Evolutionary conservation across 2,329 filamentous ascomycete species (phyloP).

Genomic region (Fusarium protoensiforme): DNA sequence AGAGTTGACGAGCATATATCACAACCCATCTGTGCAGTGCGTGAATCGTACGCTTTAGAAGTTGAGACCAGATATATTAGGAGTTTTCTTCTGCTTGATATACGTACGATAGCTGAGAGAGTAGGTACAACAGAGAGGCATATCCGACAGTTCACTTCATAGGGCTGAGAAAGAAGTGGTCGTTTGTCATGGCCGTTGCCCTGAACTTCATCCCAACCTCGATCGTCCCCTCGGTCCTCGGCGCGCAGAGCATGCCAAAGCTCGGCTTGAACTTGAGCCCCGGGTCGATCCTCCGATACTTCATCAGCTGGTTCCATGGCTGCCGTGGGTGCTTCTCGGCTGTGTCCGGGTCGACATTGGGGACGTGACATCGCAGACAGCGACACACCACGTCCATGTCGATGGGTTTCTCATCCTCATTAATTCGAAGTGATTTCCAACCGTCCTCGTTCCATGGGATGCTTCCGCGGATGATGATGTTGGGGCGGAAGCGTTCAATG

Average conservation of each 20-base stretch:
- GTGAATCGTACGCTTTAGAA: no score
- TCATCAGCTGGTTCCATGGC: conserved; percentile 72
- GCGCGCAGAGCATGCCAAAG: conserved; percentile 74
- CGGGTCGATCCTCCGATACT: conserved; percentile 68
- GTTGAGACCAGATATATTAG: not conserved
- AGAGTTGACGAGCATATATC: no score
- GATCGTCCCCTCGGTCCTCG: conserved; percentile 63
- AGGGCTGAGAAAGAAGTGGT: conserved; percentile 55
- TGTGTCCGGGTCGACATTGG: conserved; percentile 73
- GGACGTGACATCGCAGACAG: conserved; percentile 70
- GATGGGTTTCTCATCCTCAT: conserved; percentile 42
- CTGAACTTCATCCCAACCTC: conserved; percentile 69
- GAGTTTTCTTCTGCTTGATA: not conserved
- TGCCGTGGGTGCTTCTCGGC: conserved; percentile 67
- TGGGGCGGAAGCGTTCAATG: conserved; percentile 72
- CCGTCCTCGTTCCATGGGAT: conserved; percentile 71
- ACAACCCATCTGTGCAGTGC: no score
- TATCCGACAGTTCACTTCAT: conserved; percentile 34
- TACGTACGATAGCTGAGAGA: not conserved
- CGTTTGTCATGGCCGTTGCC: conserved; percentile 65
- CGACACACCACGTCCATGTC: conserved; percentile 67
- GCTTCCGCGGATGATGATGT: conserved; percentile 68
- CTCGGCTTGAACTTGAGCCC: conserved; percentile 73
- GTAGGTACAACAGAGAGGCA: not conserved
- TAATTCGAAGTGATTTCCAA: conserved; percentile 69